Percentiles rank a stretch among this genome's conserved stretches.
These are phyloP conservation scores for Wickerhamiella spandovensis DNA, from an alignment of 805 yeast species.

Conservation along the genomic window DNA sequence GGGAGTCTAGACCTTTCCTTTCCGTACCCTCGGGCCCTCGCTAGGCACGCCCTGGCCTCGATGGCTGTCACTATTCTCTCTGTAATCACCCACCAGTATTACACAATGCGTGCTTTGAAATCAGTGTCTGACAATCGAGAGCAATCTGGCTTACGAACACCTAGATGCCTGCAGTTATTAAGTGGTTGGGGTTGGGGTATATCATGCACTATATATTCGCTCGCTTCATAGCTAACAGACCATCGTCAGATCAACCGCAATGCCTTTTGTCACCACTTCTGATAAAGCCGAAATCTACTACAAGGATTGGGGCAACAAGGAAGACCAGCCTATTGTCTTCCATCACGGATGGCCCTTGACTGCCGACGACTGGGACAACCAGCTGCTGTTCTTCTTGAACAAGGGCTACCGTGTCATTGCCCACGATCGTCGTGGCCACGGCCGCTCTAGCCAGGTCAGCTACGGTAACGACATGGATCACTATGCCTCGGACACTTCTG, in stretches of 20 bases:
- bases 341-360: slow-evolving; percentile 6
- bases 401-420: slow-evolving; percentile 6
- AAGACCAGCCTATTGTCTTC: slow-evolving; percentile 2
- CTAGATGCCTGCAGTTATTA: background rate
- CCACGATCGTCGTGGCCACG: slow-evolving; percentile 6
- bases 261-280: slow-evolving; percentile 1
- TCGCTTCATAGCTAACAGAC: background rate
- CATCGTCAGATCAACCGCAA: background rate
- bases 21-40: too few relatives aligned
- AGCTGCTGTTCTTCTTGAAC: slow-evolving; percentile 4
- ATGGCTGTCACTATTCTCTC: background rate
- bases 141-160: background rate
- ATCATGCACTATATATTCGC: background rate
- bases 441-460: slow-evolving; percentile 3
- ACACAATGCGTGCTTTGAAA: background rate
- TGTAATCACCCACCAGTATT: too few relatives aligned
- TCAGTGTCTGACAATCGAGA: background rate
- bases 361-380: slow-evolving; percentile 6
- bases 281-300: slow-evolving; percentile 3
- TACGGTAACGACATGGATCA: slow-evolving; percentile 6
- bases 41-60: too few relatives aligned
- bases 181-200: background rate
- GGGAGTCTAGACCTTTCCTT: too few relatives aligned
- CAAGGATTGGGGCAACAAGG: slow-evolving; percentile 4
- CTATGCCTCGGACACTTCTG: slow-evolving; percentile 3